Base-by-base conservation (phyloP, 371 early-diverging fungal genomes). In the Dinochytrium kinnereticum region DNA sequence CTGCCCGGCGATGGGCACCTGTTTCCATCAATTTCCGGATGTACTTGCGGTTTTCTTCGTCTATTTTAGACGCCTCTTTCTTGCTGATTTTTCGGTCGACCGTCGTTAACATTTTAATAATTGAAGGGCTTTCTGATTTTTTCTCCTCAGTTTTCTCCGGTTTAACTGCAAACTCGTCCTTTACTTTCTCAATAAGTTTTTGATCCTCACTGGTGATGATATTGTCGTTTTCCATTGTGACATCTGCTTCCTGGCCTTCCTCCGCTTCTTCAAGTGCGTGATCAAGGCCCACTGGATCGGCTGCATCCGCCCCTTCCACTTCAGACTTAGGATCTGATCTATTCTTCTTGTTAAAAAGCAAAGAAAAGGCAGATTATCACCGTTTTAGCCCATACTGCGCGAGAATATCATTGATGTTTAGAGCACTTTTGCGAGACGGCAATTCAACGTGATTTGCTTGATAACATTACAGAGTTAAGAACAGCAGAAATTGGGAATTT, bases 361-460 rank as follows among this genome's bases (percentile, higher is more conserved):
- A n/a, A n/a, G n/a, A n/a, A n/a, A 0, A 19, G 26, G 19, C 19
- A 34, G 0, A 0, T 34, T 15, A 26, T 15, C 53, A 75, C 71
- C 36, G 26, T 71, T 73, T 15, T 17, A 64, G 31, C 24, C 51
- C 67, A 33, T 30, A 64, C 44, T 34, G 19, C 19, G 73, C 69
- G 26, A 78, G 51, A 50, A 78, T 72, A 10, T 55, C 31, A 34
- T 75, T 69, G 13, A 78, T 66, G n/a, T 61, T 69, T 30, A 78
- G 39, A 31, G 70, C 72, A 15, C 75, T 53, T 24, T 69, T 66
- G 19, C 75, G 31, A 28, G 75, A 39, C n/a, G 75, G 72, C 7
- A 74, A 61, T 57, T 80, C 80, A 34, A 76, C 51, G 2, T 34
- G 64, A 0, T 64, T 68, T 33, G 50, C 80, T 79, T n/a, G n/a